Evolutionary conservation across 208 protist species (phyloP).

Genomic region (Herpetomonas muscarum): DNA sequence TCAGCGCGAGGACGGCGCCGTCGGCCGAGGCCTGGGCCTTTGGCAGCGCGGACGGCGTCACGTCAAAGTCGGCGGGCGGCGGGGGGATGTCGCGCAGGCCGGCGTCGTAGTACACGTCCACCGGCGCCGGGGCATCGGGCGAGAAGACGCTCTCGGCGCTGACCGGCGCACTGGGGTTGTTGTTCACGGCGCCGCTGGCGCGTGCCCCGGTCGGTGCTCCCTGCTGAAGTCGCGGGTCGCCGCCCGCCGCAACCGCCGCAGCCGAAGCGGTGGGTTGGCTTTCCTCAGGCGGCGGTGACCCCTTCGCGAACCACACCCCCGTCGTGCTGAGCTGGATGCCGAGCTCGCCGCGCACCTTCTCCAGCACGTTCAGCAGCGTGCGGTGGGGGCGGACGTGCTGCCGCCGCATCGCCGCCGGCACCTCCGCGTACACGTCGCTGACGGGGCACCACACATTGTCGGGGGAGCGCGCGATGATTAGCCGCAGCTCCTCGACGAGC

Average conservation of each 20-base stretch:
- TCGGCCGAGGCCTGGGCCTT: constrained; percentile 34
- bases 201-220: neutral
- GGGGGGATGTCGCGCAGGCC: constrained; percentile 43
- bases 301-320: constrained; percentile 60
- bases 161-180: neutral
- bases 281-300: constrained; percentile 5
- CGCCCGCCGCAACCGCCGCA: neutral
- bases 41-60: constrained; percentile 40
- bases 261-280: neutral
- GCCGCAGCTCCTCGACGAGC: constrained; percentile 16
- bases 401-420: constrained; percentile 42
- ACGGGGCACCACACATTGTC: constrained; percentile 49
- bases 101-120: constrained; percentile 87
- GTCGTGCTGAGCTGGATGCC: constrained; percentile 40
- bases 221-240: neutral
- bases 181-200: neutral
- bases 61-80: constrained; percentile 73
- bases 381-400: constrained; percentile 73
- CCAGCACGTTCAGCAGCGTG: constrained; percentile 53
- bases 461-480: constrained; percentile 7
- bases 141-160: neutral
- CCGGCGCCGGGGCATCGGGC: constrained; percentile 13
- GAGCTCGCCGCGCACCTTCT: constrained; percentile 26
- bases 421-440: constrained; percentile 57
- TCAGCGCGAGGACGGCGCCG: constrained; percentile 65